A percentile compares a stretch with the other conserved stretches of the same genome.
These are phyloP conservation scores for Fraxinus sp. DNA, from an alignment of 305 asterid genomes.

Conservation along the genomic window DNA sequence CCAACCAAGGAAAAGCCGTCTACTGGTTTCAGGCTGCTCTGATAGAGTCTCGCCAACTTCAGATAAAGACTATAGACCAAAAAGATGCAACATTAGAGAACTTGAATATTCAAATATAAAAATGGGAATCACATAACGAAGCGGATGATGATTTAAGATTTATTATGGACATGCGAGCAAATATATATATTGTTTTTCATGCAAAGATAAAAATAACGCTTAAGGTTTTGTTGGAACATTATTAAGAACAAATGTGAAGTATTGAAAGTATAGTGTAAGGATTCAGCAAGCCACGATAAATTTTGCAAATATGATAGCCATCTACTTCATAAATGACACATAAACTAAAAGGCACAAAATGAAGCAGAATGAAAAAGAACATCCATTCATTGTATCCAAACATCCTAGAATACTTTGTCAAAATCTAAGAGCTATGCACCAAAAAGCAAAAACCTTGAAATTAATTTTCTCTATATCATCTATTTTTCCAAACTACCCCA, in stretches of 20 bases:
- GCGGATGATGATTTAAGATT: not conserved
- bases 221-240: not conserved
- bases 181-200: not conserved
- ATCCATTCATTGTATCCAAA: not conserved
- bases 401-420: not conserved
- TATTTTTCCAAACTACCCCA: not conserved
- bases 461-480: not conserved
- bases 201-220: constrained; percentile 8
- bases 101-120: not conserved
- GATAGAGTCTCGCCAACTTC: constrained; percentile 31
- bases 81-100: constrained; percentile 19
- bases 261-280: not conserved
- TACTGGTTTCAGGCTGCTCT: constrained; percentile 8
- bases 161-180: not conserved
- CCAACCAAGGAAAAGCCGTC: constrained; percentile 24
- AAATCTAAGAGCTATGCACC: not conserved
- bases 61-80: constrained; percentile 31
- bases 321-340: not conserved
- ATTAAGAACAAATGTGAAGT: not conserved
- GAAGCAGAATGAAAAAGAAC: not conserved
- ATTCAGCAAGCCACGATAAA: not conserved
- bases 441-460: not conserved
- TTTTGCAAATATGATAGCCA: not conserved
- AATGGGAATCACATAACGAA: not conserved
- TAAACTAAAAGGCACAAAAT: not conserved